Percentiles rank a stretch among this genome's conserved stretches.
phyloP scores from a whole-genome alignment of 2,329 filamentous ascomycete genomes.

The Sphaceloma murrayae region DNA sequence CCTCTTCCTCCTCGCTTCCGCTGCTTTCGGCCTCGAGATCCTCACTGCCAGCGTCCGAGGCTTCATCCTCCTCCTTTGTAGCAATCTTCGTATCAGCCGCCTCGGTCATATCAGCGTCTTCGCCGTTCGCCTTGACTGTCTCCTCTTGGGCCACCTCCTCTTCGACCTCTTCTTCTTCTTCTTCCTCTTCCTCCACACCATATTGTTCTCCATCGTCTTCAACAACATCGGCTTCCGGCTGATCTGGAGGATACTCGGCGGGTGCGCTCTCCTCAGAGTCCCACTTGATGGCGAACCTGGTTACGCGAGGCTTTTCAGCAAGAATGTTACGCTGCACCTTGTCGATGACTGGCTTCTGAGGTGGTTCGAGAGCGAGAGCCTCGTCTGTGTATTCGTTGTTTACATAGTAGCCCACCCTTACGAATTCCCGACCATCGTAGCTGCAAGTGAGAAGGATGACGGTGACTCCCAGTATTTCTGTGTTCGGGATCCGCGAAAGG shows the following conservation, averaged over 20 bases:
- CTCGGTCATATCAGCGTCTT: constrained; percentile 69
- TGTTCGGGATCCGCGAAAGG: constrained; percentile 80
- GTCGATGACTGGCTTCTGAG: constrained; percentile 84
- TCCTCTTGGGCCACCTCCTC: constrained; percentile 45
- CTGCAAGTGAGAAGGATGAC: constrained; percentile 93
- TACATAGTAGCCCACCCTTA: constrained; percentile 97
- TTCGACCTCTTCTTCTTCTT: constrained; percentile 59
- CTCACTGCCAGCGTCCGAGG: constrained; percentile 65
- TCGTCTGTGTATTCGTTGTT: constrained; percentile 98
- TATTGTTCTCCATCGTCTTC: constrained; percentile 80
- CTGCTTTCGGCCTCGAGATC: constrained; percentile 70
- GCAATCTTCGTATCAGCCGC: constrained; percentile 46
- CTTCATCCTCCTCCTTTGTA: constrained; percentile 51
- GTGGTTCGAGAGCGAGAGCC: constrained; percentile 79
- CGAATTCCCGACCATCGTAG: constrained; percentile 93
- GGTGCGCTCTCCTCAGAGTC: constrained; percentile 96
- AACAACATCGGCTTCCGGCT: constrained; percentile 82
- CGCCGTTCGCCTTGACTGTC: constrained; percentile 37
- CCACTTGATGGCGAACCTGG: constrained; percentile 98
- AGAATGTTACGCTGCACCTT: constrained; percentile 86
- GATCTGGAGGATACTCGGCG: constrained; percentile 91
- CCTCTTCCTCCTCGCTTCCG: constrained; percentile 60
- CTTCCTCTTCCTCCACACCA: constrained; percentile 69
- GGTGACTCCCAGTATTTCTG: constrained; percentile 92
- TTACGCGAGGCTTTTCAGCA: constrained; percentile 94